Evolutionary conservation across 305 asterid genomes (phyloP).

Genomic region (Petunia hybrid): DNA sequence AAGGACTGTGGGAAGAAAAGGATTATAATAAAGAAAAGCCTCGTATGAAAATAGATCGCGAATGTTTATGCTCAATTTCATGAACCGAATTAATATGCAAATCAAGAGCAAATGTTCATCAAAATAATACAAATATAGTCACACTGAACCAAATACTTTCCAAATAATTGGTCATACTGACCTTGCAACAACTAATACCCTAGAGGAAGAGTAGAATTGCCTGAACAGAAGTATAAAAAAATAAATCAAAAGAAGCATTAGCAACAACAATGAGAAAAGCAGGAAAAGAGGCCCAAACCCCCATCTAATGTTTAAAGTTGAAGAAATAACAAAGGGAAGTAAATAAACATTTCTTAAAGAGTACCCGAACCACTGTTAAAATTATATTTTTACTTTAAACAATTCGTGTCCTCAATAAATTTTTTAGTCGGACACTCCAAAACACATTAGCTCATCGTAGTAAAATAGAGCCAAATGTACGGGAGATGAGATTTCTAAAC

Average conservation of each 20-base stretch:
- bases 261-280: not conserved
- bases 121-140: not conserved
- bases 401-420: too few relatives aligned
- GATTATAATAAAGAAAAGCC: slow-evolving; percentile 98
- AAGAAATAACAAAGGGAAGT: slow-evolving; percentile 14
- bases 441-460: too few relatives aligned
- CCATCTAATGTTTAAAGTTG: slow-evolving; percentile 24
- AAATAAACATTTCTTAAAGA: not conserved
- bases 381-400: too few relatives aligned
- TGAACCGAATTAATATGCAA: slow-evolving; percentile 91
- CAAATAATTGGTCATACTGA: slow-evolving; percentile 46
- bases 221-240: slow-evolving; percentile 47
- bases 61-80: slow-evolving; percentile 95
- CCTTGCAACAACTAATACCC: slow-evolving; percentile 95
- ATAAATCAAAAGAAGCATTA: not conserved
- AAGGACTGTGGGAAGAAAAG: too few relatives aligned
- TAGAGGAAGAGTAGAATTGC: slow-evolving; percentile 80
- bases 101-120: slow-evolving; percentile 27
- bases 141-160: not conserved
- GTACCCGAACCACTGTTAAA: too few relatives aligned
- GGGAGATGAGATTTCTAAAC: too few relatives aligned
- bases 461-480: too few relatives aligned
- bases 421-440: too few relatives aligned
- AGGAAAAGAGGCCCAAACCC: slow-evolving; percentile 26
- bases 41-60: slow-evolving; percentile 91